Evolutionary conservation across 805 yeast genomes (phyloP).

Genomic region (Lachancea lanzarotensis): DNA sequence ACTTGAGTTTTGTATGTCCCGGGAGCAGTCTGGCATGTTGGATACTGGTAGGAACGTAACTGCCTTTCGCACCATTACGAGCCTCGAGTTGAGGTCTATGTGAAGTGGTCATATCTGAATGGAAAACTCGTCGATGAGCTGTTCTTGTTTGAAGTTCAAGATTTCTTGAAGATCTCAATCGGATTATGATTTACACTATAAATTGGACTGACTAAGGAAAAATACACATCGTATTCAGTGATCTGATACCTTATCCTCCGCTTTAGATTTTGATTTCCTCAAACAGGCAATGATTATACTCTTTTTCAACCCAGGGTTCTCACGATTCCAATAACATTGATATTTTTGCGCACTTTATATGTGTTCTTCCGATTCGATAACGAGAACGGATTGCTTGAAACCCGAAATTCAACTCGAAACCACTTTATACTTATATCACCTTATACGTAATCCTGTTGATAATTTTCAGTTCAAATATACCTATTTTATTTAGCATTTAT

Average conservation of each 20-base stretch:
- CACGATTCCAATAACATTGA: too few relatives aligned
- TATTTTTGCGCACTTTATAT: too few relatives aligned
- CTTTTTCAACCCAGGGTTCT: too few relatives aligned
- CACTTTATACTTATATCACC: not conserved
- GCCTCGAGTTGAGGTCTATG: constrained; percentile 68
- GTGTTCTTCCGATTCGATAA: too few relatives aligned
- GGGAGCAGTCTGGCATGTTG: constrained; percentile 50
- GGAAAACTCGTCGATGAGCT: not conserved
- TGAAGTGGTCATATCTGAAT: constrained; percentile 53
- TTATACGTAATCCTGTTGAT: not conserved
- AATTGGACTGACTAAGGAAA: too few relatives aligned
- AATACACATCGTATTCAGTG: not conserved
- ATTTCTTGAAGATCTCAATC: too few relatives aligned
- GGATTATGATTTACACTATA: too few relatives aligned
- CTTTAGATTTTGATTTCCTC: too few relatives aligned
- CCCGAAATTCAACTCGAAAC: not conserved
- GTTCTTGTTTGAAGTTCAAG: too few relatives aligned
- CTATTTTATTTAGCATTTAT: not conserved
- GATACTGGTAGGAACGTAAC: constrained; percentile 38
- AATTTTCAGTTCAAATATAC: not conserved
- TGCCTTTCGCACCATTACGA: constrained; percentile 43
- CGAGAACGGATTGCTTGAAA: too few relatives aligned
- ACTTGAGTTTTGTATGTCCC: constrained; percentile 49
- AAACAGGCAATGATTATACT: too few relatives aligned
- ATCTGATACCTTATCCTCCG: too few relatives aligned